These are phyloP conservation scores for Trametes meyenii DNA, from an alignment of 768 basidiomycete species.

Conservation along the genomic window DNA sequence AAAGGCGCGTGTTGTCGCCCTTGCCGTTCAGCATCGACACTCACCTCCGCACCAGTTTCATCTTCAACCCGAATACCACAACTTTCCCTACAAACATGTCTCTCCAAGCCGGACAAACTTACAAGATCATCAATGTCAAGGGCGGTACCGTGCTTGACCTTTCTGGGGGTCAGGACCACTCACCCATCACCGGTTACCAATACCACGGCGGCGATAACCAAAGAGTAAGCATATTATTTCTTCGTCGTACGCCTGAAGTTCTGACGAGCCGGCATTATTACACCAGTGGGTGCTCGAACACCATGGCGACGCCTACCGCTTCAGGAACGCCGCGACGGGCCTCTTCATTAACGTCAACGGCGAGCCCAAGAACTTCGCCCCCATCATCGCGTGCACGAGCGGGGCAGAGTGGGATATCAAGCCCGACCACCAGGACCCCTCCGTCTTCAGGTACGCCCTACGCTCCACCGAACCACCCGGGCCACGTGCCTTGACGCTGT, in stretches of 20 bases:
- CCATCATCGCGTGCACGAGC: conserved; percentile 39
- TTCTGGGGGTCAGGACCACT: conserved; percentile 50
- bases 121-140: conserved; percentile 54
- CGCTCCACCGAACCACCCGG: too few species aligned
- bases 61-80: neutral
- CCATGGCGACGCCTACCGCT: conserved; percentile 38
- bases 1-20: neutral
- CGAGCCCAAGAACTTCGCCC: conserved; percentile 29
- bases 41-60: too few species aligned
- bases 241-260: neutral
- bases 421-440: conserved; percentile 44
- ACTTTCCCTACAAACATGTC: neutral
- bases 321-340: conserved; percentile 46
- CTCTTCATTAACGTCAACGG: conserved; percentile 46
- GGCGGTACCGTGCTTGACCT: conserved; percentile 56
- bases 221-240: conserved; percentile 36
- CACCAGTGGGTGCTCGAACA: conserved; percentile 51
- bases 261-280: neutral
- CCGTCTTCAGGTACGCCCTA: conserved; percentile 45
- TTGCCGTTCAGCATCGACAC: too few species aligned
- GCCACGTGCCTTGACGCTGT: too few species aligned
- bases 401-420: conserved; percentile 54
- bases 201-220: conserved; percentile 51
- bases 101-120: conserved; percentile 41
- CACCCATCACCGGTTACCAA: conserved; percentile 52